These are phyloP conservation scores for Tricholoma furcatifolium DNA, from an alignment of 768 basidiomycete species.

Conservation along the genomic window DNA sequence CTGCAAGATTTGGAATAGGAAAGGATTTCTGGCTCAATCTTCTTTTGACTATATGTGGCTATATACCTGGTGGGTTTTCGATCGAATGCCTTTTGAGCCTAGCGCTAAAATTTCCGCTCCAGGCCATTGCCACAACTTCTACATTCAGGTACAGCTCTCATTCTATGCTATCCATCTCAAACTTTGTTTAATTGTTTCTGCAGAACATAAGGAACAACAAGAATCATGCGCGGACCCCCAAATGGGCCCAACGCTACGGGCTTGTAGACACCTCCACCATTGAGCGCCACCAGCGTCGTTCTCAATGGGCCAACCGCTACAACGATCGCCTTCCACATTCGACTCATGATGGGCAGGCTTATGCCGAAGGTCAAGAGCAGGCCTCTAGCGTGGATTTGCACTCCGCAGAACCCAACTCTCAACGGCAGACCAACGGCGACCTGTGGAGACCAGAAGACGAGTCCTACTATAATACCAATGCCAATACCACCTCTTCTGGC, in stretches of 20 bases:
- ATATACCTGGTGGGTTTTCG: conserved; percentile 70
- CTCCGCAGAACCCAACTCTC: conserved; percentile 30
- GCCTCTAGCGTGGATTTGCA: conserved; percentile 42
- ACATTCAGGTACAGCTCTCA: conserved; percentile 64
- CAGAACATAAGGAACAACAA: conserved; percentile 97
- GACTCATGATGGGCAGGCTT: conserved; percentile 64
- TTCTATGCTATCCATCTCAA: conserved; percentile 8
- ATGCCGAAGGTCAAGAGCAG: conserved; percentile 78
- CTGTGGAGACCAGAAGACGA: conserved; percentile 80
- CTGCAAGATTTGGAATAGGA: conserved; percentile 89
- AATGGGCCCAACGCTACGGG: conserved; percentile 91
- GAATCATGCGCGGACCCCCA: conserved; percentile 88
- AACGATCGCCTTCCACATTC: conserved; percentile 76
- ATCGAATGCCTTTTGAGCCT: conserved; percentile 1
- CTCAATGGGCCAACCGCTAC: conserved; percentile 86
- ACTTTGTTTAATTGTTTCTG: conserved; percentile 3
- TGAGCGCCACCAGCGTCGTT: conserved; percentile 74
- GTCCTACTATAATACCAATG: conserved; percentile 57
- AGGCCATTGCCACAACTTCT: conserved; percentile 93
- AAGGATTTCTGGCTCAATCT: conserved; percentile 90
- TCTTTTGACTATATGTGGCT: conserved; percentile 85
- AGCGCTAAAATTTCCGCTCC: conserved; percentile 10
- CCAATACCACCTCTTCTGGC: conserved; percentile 41
- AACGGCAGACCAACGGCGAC: conserved; percentile 46
- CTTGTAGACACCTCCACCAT: conserved; percentile 81